Evolutionary conservation across 192 early-diverging fungal genomes (phyloP).

Genomic region (Thoreauomyces humboldtii): DNA sequence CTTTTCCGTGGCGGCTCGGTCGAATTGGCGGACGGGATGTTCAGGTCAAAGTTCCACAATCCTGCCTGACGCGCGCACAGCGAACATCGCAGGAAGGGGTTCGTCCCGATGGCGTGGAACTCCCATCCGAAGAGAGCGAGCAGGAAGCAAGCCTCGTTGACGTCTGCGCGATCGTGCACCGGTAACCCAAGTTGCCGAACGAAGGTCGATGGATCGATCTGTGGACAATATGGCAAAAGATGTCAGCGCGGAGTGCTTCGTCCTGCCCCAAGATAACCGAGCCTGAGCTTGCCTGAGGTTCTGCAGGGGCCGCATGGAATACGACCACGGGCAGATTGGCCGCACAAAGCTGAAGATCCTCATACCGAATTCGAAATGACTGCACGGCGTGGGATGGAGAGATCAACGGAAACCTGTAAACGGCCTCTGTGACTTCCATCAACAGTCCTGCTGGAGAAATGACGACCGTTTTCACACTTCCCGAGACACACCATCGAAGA

Average conservation of each 20-base stretch:
- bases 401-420: slow-evolving; percentile 7
- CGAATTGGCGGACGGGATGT: neutral
- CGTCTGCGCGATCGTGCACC: neutral
- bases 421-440: slow-evolving; percentile 2
- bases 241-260: too few species aligned
- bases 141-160: neutral
- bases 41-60: slow-evolving; percentile 13
- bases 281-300: too few species aligned
- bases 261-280: too few species aligned
- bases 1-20: neutral
- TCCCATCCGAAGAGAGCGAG: slow-evolving; percentile 20
- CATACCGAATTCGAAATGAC: neutral
- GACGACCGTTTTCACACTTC: too few species aligned
- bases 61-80: slow-evolving; percentile 9
- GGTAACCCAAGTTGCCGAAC: neutral
- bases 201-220: neutral
- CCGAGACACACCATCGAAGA: neutral
- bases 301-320: too few species aligned
- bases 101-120: neutral
- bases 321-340: too few species aligned
- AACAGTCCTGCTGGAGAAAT: too few species aligned
- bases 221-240: too few species aligned
- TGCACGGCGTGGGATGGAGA: neutral
- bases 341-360: too few species aligned
- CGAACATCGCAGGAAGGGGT: slow-evolving; percentile 1